phyloP scores from a whole-genome alignment of 2,329 filamentous ascomycete species.

The Penicillium sp. region DNA sequence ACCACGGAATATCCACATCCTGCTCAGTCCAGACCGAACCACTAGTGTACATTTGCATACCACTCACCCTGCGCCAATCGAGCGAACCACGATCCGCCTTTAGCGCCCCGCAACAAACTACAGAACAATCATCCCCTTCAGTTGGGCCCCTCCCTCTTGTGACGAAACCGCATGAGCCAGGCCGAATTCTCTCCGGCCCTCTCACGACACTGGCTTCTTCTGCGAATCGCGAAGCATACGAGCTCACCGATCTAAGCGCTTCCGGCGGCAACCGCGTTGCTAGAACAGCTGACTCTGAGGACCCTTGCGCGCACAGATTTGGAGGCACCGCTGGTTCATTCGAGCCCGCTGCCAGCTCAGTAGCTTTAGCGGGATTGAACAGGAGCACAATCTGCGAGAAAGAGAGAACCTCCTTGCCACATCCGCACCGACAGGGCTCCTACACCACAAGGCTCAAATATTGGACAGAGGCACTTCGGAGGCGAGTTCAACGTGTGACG shows the following conservation, averaged over 20 bases:
- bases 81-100: conserved; percentile 10
- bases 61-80: conserved; percentile 12
- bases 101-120: conserved; percentile 12
- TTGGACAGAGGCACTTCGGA: conserved; percentile 32
- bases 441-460: conserved; percentile 22
- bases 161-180: conserved; percentile 10
- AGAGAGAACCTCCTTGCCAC: conserved; percentile 10
- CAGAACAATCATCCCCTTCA: neutral
- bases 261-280: conserved; percentile 2
- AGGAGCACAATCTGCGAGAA: neutral
- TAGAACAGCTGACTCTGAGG: conserved; percentile 3
- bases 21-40: conserved; percentile 12
- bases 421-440: conserved; percentile 5
- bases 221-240: conserved; percentile 24
- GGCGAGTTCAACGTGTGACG: conserved; percentile 14
- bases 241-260: conserved; percentile 27
- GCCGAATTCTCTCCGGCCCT: conserved; percentile 13
- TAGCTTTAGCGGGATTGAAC: conserved; percentile 8
- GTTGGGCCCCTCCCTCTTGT: conserved; percentile 6
- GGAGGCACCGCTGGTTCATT: conserved; percentile 2
- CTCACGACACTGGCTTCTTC: conserved; percentile 21
- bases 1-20: conserved; percentile 5
- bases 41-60: conserved; percentile 15
- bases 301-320: conserved; percentile 5
- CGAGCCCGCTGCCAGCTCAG: conserved; percentile 10